phyloP scores from a whole-genome alignment of 1,284 basidiomycete genomes.

The Pholiota adiposa region DNA sequence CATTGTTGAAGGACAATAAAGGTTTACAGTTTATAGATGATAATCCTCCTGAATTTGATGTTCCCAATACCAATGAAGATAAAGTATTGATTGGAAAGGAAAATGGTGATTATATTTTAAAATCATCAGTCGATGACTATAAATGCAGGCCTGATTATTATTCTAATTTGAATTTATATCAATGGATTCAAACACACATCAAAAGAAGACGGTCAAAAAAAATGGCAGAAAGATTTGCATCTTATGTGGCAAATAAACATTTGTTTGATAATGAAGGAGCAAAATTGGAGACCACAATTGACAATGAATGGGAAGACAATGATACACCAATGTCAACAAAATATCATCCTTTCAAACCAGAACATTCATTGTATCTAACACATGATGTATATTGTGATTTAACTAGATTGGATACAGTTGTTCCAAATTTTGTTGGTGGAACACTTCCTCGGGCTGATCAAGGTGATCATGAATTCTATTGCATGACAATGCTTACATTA shows the following conservation, averaged over 20 bases:
- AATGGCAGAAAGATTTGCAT: neutral
- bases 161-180: conserved; percentile 16
- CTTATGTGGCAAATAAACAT: too few relatives aligned
- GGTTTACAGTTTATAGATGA: too few relatives aligned
- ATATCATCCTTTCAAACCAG: conserved; percentile 4
- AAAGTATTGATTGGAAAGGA: conserved; percentile 13
- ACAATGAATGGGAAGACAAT: neutral
- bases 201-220: conserved; percentile 4
- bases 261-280: too few relatives aligned
- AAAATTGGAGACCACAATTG: neutral
- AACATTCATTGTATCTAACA: conserved; percentile 16
- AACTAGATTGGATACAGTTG: neutral
- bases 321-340: too few relatives aligned
- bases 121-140: conserved; percentile 24
- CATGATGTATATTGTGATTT: conserved; percentile 12
- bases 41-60: too few relatives aligned
- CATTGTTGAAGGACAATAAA: too few relatives aligned
- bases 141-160: conserved; percentile 19
- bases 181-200: conserved; percentile 18
- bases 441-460: conserved; percentile 24
- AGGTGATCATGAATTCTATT: conserved; percentile 32
- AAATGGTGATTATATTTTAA: conserved; percentile 16
- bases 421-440: conserved; percentile 28
- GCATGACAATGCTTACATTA: conserved; percentile 31
- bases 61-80: too few relatives aligned